These are phyloP conservation scores for Paspalum vaginatum DNA, from an alignment of 176 grass and related monocot genomes.

Conservation along the genomic window DNA sequence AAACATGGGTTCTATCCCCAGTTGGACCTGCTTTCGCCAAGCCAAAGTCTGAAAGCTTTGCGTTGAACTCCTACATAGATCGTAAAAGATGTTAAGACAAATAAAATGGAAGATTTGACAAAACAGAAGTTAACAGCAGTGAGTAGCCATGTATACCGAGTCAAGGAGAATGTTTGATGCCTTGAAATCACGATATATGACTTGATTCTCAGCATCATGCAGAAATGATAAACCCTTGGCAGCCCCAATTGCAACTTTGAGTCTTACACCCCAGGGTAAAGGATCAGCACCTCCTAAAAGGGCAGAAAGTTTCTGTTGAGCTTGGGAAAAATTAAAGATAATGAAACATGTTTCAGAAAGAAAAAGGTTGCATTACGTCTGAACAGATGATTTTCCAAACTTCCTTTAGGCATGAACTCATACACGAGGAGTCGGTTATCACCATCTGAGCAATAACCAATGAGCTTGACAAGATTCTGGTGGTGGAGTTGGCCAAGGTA, in stretches of 20 bases:
- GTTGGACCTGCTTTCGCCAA: slow-evolving; percentile 96
- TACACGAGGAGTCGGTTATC: slow-evolving; percentile 82
- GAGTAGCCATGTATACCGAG: slow-evolving; percentile 51
- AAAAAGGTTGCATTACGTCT: slow-evolving; percentile 66
- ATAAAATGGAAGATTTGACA: neutral
- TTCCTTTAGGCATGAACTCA: slow-evolving; percentile 82
- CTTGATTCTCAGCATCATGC: slow-evolving; percentile 75
- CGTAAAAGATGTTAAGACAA: slow-evolving; percentile 13
- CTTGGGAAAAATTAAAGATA: neutral
- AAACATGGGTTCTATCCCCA: slow-evolving; percentile 92
- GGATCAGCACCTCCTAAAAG: slow-evolving; percentile 65
- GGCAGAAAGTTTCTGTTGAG: neutral
- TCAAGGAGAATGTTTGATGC: slow-evolving; percentile 96
- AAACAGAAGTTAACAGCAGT: neutral
- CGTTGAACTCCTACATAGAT: slow-evolving; percentile 67
- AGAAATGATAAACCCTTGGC: slow-evolving; percentile 90
- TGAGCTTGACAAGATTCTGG: slow-evolving; percentile 84
- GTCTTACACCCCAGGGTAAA: slow-evolving; percentile 72
- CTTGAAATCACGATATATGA: slow-evolving; percentile 98
- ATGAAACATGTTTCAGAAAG: neutral
- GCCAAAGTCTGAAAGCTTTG: slow-evolving; percentile 93
- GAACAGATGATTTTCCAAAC: slow-evolving; percentile 89
- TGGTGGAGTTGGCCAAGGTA: slow-evolving; percentile 89
- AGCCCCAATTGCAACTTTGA: slow-evolving; percentile 84
- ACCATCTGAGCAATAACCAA: slow-evolving; percentile 83